These are phyloP conservation scores for Boletus barrowsii DNA, from an alignment of 768 basidiomycete genomes.

Conservation along the genomic window DNA sequence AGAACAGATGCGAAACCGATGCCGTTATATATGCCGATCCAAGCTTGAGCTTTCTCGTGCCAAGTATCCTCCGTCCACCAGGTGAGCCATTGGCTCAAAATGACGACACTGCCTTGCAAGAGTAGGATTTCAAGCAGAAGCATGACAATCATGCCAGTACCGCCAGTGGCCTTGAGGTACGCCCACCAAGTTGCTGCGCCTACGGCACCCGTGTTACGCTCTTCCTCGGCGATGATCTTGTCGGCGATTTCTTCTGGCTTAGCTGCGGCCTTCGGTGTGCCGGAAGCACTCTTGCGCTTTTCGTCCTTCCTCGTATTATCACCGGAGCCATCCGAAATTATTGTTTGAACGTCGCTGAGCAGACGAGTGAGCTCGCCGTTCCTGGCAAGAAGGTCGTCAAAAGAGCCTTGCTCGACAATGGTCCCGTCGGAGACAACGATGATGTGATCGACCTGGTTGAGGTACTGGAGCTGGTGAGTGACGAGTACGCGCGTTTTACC, in stretches of 20 bases:
- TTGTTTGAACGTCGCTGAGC: conserved; percentile 19
- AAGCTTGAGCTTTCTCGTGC: conserved; percentile 21
- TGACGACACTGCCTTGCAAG: conserved; percentile 23
- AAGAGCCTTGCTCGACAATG: conserved; percentile 45
- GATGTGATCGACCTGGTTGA: conserved; percentile 40
- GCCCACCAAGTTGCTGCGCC: conserved; percentile 28
- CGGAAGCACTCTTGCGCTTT: conserved; percentile 19
- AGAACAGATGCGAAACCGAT: conserved; percentile 22
- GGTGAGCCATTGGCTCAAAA: conserved; percentile 30
- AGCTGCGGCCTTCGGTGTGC: conserved; percentile 4
- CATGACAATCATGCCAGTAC: conserved; percentile 15
- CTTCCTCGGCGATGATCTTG: conserved; percentile 24
- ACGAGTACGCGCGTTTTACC: conserved; percentile 29
- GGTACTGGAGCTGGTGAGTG: conserved; percentile 32
- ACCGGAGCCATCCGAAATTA: conserved; percentile 2
- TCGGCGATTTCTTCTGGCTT: conserved; percentile 11
- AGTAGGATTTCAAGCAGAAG: conserved; percentile 20
- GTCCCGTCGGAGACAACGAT: conserved; percentile 45
- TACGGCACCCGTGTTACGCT: conserved; percentile 25
- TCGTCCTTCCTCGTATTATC: conserved; percentile 12
- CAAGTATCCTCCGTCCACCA: conserved; percentile 29
- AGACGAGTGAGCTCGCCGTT: conserved; percentile 28
- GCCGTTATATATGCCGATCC: conserved; percentile 31
- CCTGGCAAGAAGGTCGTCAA: conserved; percentile 34
- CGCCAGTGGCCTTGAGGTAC: conserved; percentile 31